These are phyloP conservation scores for Tolypocladium paradoxum DNA, from an alignment of 2,329 filamentous ascomycete genomes.

Conservation along the genomic window DNA sequence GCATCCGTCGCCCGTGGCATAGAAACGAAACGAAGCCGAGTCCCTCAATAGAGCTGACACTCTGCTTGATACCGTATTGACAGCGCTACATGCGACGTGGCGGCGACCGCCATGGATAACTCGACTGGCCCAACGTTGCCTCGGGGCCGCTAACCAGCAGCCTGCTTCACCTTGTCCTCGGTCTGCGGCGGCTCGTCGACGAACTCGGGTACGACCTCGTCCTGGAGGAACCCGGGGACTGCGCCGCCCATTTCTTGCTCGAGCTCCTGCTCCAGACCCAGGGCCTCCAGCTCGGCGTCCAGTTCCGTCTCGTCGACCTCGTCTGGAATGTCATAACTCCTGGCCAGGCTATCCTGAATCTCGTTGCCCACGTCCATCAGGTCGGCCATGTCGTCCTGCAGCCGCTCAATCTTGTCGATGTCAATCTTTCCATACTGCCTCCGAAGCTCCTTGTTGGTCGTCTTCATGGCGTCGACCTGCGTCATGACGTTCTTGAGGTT, in stretches of 20 bases:
- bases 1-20: neutral
- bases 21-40: neutral
- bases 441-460: slow-evolving; percentile 82
- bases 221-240: slow-evolving; percentile 78
- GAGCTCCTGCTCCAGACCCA: slow-evolving; percentile 88
- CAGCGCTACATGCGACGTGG: neutral
- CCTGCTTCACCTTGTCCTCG: slow-evolving; percentile 70
- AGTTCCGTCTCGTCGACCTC: slow-evolving; percentile 95
- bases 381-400: slow-evolving; percentile 99
- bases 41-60: neutral
- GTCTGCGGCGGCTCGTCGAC: slow-evolving; percentile 80
- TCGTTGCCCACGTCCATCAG: slow-evolving; percentile 96
- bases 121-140: neutral
- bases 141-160: slow-evolving; percentile 37
- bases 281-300: slow-evolving; percentile 88
- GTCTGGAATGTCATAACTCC: slow-evolving; percentile 90
- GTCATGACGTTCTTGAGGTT: slow-evolving; percentile 98
- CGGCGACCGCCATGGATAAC: neutral
- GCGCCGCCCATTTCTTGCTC: slow-evolving; percentile 56
- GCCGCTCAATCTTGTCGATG: slow-evolving; percentile 90
- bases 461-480: slow-evolving; percentile 95
- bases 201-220: slow-evolving; percentile 78
- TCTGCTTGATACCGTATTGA: neutral
- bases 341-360: slow-evolving; percentile 86
- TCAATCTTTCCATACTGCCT: slow-evolving; percentile 97